Evolutionary conservation across 2,329 filamentous ascomycete species (phyloP), one percentile per base, ranked within the genome.

Genomic region (Paecilomyces sp.): DNA sequence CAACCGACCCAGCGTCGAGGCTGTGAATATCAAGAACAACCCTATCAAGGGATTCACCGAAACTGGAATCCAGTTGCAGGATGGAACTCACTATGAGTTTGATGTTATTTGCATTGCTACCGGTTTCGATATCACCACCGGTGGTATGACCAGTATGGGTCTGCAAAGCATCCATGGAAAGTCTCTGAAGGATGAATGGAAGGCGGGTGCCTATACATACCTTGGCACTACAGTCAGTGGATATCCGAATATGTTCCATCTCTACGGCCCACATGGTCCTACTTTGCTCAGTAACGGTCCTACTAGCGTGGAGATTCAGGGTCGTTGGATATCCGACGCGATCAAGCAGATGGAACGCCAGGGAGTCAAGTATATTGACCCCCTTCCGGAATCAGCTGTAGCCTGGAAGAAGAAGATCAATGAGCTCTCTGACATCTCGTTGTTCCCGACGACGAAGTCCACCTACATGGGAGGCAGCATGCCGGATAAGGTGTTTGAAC

Each of bases 401-500:
- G 66, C 71, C 15, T 87, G 82, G 81, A 83, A 81, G 65, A 67
- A 79, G 52, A 67, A 73, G 9, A 75, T 85, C 24, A 66, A 81
- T 22, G 72, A 76, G 0, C 56, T 81, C 0, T 78, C 75, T 18
- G 69, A 82, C 65, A 66, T 56, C 15, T 77, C 75, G 15, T 70
- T 86, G 7, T 76, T 85, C 60, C 79, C 81, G 0, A 79, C 73
- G 0, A 77, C 76, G 0, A 74, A 71, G 15, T 80, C 76, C 1
- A 84, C 80, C 55, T 85, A 84, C 64, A 83, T 85, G 80, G 84
- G 84, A 2, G 79, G 77, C 0, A 84, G 76, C 50, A 75, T 85
- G 1, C 83, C 83, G 0, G 82, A 79, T 0, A 86, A 86, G 72
- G 65, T 74, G 0, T 74, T 75, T n/a, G 83, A 86, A 70, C 78